Conservation (phyloP, 352 stramenopile genomes). For the Phytophthora foliorum region DNA sequence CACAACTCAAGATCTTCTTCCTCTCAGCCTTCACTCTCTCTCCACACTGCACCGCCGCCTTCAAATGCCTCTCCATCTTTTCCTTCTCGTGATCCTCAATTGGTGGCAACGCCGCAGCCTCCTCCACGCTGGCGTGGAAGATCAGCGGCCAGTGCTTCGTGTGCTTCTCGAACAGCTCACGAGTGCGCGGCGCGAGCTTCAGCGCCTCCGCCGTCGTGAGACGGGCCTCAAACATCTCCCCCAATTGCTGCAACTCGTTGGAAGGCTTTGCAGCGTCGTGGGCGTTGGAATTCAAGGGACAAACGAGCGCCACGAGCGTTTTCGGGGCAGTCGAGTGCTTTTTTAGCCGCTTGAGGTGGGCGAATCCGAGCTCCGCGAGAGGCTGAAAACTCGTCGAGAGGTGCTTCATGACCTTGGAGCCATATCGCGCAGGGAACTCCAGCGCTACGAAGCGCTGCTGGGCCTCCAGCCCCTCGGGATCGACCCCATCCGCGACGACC, state of each 20-base stretch:
- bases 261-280: slow-evolving; percentile 12
- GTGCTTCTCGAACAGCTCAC: slow-evolving; percentile 67
- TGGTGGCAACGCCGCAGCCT: slow-evolving; percentile 43
- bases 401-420: slow-evolving; percentile 74
- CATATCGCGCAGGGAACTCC: slow-evolving; percentile 69
- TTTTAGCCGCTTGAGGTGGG: slow-evolving; percentile 88
- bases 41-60: slow-evolving; percentile 32
- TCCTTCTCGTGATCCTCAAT: slow-evolving; percentile 52
- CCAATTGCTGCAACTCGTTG: slow-evolving; percentile 37
- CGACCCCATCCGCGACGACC: slow-evolving; percentile 37
- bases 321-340: slow-evolving; percentile 54
- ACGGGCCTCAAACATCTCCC: slow-evolving; percentile 53
- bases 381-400: slow-evolving; percentile 59
- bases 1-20: slow-evolving; percentile 41
- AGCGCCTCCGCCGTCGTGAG: slow-evolving; percentile 61
- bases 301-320: slow-evolving; percentile 68
- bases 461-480: slow-evolving; percentile 43
- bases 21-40: slow-evolving; percentile 23
- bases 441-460: slow-evolving; percentile 80
- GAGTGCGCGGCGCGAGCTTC: slow-evolving; percentile 62
- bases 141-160: slow-evolving; percentile 81
- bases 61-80: slow-evolving; percentile 40
- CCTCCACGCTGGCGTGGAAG: slow-evolving; percentile 80
- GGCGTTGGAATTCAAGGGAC: slow-evolving; percentile 32
- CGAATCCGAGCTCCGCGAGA: slow-evolving; percentile 71